A percentile compares a stretch with the other conserved stretches of the same genome.
Evolutionary conservation across 2,329 filamentous ascomycete genomes (phyloP).

Genomic region (Arthrobotrys megalospora): DNA sequence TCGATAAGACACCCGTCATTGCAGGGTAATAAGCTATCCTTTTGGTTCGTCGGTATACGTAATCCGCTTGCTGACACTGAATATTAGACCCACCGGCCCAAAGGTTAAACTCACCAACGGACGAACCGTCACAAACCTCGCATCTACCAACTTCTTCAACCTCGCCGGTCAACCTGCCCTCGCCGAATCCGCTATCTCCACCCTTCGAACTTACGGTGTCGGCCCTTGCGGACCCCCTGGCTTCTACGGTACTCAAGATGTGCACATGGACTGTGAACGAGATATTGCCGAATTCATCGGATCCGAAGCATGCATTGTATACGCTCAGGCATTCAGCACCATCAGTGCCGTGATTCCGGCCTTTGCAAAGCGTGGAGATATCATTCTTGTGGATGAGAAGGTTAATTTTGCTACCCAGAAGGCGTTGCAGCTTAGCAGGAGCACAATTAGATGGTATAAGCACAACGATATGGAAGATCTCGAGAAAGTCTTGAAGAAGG

Average conservation of each 20-base stretch:
- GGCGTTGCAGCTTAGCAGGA: conserved; percentile 91
- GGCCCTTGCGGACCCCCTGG: conserved; percentile 96
- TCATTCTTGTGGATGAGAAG: conserved; percentile 94
- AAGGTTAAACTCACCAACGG: conserved; percentile 86
- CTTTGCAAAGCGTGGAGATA: conserved; percentile 96
- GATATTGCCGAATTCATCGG: conserved; percentile 93
- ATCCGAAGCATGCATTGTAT: conserved; percentile 90
- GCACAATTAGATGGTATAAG: conserved; percentile 92
- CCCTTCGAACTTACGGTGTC: conserved; percentile 93
- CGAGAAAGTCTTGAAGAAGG: conserved; percentile 84
- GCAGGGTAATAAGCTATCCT: conserved; percentile 76
- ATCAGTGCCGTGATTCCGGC: conserved; percentile 97
- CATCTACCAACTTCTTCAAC: conserved; percentile 98
- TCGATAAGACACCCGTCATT: conserved; percentile 88
- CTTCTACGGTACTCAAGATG: conserved; percentile 98
- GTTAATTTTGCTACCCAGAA: conserved; percentile 95
- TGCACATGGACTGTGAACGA: conserved; percentile 95
- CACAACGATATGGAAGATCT: conserved; percentile 97
- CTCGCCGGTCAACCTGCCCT: conserved; percentile 92
- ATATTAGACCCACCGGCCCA: conserved; percentile 83
- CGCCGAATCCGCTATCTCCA: conserved; percentile 95
- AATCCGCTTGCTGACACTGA: conserved; percentile 26
- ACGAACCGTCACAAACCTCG: conserved; percentile 91
- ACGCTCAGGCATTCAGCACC: conserved; percentile 95
- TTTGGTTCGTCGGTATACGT: neutral